These are phyloP conservation scores for Calonectria henricotiae DNA, from an alignment of 2,329 filamentous ascomycete genomes.

Conservation along the genomic window DNA sequence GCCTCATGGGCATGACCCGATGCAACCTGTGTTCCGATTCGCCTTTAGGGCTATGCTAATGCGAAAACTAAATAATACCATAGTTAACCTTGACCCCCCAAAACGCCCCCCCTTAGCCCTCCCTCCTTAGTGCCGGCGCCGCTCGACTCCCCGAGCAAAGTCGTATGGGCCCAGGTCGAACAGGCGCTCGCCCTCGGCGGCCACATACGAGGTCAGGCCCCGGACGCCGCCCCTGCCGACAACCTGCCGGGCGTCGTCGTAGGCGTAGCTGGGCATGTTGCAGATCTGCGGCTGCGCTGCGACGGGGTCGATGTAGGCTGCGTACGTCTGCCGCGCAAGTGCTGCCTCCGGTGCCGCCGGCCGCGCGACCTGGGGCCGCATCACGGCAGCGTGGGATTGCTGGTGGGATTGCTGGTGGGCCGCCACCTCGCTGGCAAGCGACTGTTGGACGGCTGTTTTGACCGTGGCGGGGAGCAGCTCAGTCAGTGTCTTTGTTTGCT, in stretches of 20 bases:
- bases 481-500: neutral
- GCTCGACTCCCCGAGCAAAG: neutral
- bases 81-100: neutral
- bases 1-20: neutral
- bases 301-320: neutral
- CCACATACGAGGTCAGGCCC: neutral
- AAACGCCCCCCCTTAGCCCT: neutral
- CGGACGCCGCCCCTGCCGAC: neutral
- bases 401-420: neutral
- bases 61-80: constrained; percentile 8
- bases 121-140: neutral
- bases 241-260: constrained; percentile 3
- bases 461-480: neutral
- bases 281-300: neutral
- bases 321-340: neutral
- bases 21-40: neutral
- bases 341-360: neutral
- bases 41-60: neutral
- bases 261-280: neutral
- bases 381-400: constrained; percentile 3
- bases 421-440: constrained; percentile 1
- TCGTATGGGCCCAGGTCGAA: neutral
- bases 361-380: neutral
- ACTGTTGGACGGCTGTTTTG: constrained; percentile 10
- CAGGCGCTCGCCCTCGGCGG: neutral